Percentiles rank a stretch among this genome's conserved stretches.
phyloP scores from a whole-genome alignment of 495 filamentous ascomycete genomes.

The Opeltia flavorubescens region DNA sequence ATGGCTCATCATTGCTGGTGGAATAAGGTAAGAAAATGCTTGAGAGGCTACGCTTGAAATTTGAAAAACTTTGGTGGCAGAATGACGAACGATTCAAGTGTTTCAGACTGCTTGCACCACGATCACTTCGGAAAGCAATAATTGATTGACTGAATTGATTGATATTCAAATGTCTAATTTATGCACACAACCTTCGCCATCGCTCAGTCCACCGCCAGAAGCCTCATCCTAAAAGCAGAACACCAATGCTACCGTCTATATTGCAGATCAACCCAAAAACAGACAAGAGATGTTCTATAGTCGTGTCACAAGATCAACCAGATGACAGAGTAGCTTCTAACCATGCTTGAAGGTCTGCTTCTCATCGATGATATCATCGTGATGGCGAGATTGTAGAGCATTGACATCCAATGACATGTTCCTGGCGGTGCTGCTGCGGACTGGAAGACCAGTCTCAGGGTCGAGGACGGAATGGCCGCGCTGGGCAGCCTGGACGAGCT shows the following conservation, averaged over 20 bases:
- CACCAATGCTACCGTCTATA: neutral
- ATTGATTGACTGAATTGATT: no score
- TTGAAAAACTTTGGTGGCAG: no score
- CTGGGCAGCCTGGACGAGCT: constrained; percentile 28
- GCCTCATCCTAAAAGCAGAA: neutral
- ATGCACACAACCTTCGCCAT: neutral
- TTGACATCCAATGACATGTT: constrained; percentile 17
- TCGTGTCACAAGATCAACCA: no score
- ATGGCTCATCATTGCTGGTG: no score
- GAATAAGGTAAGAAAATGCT: no score
- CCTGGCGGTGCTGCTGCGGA: constrained; percentile 11
- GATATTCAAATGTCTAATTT: no score
- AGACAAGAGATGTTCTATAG: neutral
- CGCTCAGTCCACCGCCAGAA: neutral
- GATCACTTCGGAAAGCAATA: no score
- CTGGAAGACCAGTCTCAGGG: constrained; percentile 26
- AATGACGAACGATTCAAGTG: no score
- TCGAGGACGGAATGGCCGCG: constrained; percentile 35
- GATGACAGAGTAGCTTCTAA: no score
- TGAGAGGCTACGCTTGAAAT: no score
- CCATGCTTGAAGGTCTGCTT: constrained; percentile 18
- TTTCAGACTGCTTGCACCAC: no score
- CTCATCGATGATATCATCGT: constrained; percentile 11
- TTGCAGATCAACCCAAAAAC: neutral
- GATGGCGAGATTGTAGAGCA: constrained; percentile 5